Evolutionary conservation across 2,329 filamentous ascomycete genomes (phyloP).

Genomic region (Hypoxylon rubiginosum): DNA sequence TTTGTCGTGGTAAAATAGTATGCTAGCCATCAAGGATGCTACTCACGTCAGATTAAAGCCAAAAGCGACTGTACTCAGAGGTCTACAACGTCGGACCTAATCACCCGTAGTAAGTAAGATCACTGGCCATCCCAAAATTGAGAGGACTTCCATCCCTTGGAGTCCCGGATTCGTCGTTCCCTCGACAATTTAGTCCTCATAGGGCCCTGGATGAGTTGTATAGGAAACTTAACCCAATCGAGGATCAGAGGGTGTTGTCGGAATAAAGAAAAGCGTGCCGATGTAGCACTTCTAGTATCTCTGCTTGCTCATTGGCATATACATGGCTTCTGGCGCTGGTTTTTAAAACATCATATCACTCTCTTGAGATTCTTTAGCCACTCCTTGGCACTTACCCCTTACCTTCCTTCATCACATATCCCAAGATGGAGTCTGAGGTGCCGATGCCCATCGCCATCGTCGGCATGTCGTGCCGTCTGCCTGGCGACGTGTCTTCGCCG

Average conservation of each 20-base stretch:
- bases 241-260: slow-evolving; percentile 2
- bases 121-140: slow-evolving; percentile 17
- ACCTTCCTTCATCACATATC: slow-evolving; percentile 7
- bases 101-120: background rate
- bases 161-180: slow-evolving; percentile 27
- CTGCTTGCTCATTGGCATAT: slow-evolving; percentile 21
- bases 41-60: slow-evolving; percentile 28
- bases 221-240: slow-evolving; percentile 23
- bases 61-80: slow-evolving; percentile 19
- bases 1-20: background rate
- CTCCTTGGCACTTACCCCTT: slow-evolving; percentile 17
- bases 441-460: slow-evolving; percentile 70
- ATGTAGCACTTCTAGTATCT: background rate
- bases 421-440: slow-evolving; percentile 38
- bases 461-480: slow-evolving; percentile 76
- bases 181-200: background rate
- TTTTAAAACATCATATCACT: background rate
- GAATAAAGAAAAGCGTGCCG: slow-evolving; percentile 7
- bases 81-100: slow-evolving; percentile 19
- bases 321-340: slow-evolving; percentile 16
- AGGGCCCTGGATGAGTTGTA: slow-evolving; percentile 2
- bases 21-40: background rate
- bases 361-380: slow-evolving; percentile 13
- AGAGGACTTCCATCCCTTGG: slow-evolving; percentile 10
- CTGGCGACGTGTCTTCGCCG: slow-evolving; percentile 67